A percentile compares a stretch with the other conserved stretches of the same genome.
phyloP scores from a whole-genome alignment of 495 filamentous ascomycete species.

The Penicillium odoratum region DNA sequence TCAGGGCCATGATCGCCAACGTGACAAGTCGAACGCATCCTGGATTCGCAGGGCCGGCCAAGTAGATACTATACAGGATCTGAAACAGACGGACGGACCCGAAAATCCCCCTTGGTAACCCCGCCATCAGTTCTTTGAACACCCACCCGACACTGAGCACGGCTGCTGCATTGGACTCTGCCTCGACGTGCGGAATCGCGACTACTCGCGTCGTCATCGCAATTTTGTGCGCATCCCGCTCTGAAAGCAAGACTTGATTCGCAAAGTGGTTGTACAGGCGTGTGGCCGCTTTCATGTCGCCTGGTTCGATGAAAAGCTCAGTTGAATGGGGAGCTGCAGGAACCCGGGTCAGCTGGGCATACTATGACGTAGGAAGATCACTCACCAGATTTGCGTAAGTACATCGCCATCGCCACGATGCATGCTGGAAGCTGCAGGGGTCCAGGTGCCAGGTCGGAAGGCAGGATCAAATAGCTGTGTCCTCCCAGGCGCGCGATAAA shows the following conservation, averaged over 20 bases:
- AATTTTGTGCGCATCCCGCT: conserved; percentile 34
- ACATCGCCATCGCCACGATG: conserved; percentile 68
- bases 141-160: conserved; percentile 72
- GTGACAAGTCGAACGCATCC: conserved; percentile 31
- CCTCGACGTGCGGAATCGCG: conserved; percentile 17
- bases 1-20: conserved; percentile 40
- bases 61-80: conserved; percentile 61
- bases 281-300: conserved; percentile 31
- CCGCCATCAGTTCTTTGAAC: conserved; percentile 69
- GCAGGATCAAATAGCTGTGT: conserved; percentile 66
- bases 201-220: conserved; percentile 35
- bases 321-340: conserved; percentile 17
- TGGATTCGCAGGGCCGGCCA: conserved; percentile 30
- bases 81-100: conserved; percentile 68
- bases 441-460: conserved; percentile 61
- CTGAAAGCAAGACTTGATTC: conserved; percentile 33
- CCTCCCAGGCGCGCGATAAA: conserved; percentile 72
- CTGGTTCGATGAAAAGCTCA: conserved; percentile 36
- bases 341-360: conserved; percentile 14
- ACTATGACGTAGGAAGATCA: conserved; percentile 12
- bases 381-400: conserved; percentile 67
- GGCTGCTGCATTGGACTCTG: conserved; percentile 24
- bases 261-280: conserved; percentile 44
- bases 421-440: conserved; percentile 70
- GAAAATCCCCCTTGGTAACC: conserved; percentile 72